phyloP scores from a whole-genome alignment of 306 rosid genomes.

The Macrotyloma uniflorum region DNA sequence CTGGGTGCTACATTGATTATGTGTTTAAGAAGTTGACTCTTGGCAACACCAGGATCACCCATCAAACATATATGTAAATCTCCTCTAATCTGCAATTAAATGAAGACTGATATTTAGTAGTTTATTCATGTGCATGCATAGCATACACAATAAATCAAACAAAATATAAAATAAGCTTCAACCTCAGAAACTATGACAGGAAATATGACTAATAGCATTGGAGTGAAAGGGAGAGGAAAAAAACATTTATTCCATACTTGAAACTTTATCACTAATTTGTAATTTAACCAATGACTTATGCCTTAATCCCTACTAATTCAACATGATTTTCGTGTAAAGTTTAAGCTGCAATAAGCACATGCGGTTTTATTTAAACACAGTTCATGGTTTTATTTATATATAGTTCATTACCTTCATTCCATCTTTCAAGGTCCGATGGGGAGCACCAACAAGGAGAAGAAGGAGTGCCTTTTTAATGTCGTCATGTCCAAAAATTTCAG shows the following conservation, averaged over 20 bases:
- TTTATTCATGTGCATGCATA: not conserved
- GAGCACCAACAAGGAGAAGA: constrained; percentile 96
- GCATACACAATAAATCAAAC: constrained; percentile 2
- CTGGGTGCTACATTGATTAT: constrained; percentile 95
- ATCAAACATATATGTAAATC: constrained; percentile 94
- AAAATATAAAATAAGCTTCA: constrained; percentile 5
- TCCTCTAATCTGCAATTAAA: constrained; percentile 84
- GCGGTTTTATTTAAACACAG: not conserved
- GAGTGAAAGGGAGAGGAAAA: not conserved
- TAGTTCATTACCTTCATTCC: constrained; percentile 82
- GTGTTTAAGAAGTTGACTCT: constrained; percentile 99
- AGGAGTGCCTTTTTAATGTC: constrained; percentile 91
- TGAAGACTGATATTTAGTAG: constrained; percentile 20
- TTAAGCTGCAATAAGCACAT: not conserved
- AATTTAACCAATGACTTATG: constrained; percentile 3
- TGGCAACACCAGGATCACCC: constrained; percentile 99
- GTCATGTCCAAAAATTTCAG: constrained; percentile 97
- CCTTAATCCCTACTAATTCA: constrained; percentile 19
- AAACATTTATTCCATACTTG: not conserved
- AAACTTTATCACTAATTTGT: not conserved
- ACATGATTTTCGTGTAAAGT: not conserved
- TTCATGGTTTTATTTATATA: not conserved
- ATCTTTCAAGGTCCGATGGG: constrained; percentile 89
- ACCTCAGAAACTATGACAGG: not conserved
- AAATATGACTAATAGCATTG: not conserved